Percentiles rank a stretch among this genome's conserved stretches.
Evolutionary conservation across 1,284 basidiomycete genomes (phyloP).

Genomic region (Calocybe gambosa): DNA sequence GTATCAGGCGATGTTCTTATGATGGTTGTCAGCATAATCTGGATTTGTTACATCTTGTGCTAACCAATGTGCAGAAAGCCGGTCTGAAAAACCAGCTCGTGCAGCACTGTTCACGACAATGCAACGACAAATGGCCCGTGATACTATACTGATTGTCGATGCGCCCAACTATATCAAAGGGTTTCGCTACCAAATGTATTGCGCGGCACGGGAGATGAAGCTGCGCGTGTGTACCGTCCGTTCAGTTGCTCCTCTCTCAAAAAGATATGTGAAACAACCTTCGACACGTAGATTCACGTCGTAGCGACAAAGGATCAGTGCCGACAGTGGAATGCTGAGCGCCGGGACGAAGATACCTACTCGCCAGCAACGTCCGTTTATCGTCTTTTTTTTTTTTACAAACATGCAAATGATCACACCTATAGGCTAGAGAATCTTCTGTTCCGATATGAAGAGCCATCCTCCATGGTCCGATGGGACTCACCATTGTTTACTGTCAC

Average conservation of each 20-base stretch:
- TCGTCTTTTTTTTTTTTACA: background rate
- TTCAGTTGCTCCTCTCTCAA: conserved; percentile 14
- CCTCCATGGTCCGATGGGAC: conserved; percentile 97
- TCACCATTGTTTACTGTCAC: conserved; percentile 86
- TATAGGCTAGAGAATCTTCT: conserved; percentile 84
- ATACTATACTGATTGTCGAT: conserved; percentile 86
- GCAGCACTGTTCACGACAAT: conserved; percentile 84
- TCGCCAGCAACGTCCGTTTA: conserved; percentile 61
- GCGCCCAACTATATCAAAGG: conserved; percentile 96
- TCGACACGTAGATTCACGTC: conserved; percentile 56
- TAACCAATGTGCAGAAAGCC: conserved; percentile 43
- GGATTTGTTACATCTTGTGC: background rate
- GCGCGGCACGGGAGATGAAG: conserved; percentile 85
- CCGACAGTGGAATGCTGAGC: conserved; percentile 65
- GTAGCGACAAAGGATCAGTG: conserved; percentile 78
- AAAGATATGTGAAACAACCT: conserved; percentile 10
- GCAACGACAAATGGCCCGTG: conserved; percentile 66
- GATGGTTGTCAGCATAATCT: conserved; percentile 48
- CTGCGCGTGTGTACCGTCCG: conserved; percentile 84
- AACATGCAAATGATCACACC: background rate
- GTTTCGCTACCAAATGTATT: conserved; percentile 97
- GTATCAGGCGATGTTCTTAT: conserved; percentile 65
- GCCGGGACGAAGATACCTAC: conserved; percentile 52
- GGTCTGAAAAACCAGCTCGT: conserved; percentile 84
- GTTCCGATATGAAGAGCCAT: conserved; percentile 91